Evolutionary conservation across 192 early-diverging fungal genomes (phyloP), one percentile per base, ranked within the genome.

Genomic region (Glomus cerebriforme): DNA sequence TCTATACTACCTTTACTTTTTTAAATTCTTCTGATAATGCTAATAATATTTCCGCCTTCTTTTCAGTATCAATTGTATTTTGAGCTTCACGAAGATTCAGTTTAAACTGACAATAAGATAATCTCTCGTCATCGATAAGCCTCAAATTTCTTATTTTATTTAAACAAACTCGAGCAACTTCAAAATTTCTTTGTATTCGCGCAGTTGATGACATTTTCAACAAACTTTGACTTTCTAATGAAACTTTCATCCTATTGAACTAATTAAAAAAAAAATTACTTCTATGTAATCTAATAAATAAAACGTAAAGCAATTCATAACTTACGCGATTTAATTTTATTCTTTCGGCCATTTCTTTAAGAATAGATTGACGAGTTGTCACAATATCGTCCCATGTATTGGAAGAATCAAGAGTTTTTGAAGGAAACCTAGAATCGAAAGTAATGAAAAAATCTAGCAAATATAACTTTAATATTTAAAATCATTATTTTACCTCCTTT

Each of bases 161-260:
- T n/a, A 88, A 76, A 71, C 87, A 89, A 7, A 83, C 77, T 7
- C 79, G 78, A n/a, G 92, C 89, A 2, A 92, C 88, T 34, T 76
- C 79, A 79, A 89, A 88, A 72, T 89, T 87, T 3, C 84, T 80
- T 79, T 93, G 92, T 2, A 86, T 75, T 31, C 85, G 81, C 1
- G 92, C 91, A n/a, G 91, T 91, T 19, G 86, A 82, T 1, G 84
- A 79, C 82, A 92, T 88, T 59, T 78, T 59, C 59, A 82, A 79
- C 49, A 81, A 81, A 27, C 81, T 79, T 15, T 80, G 35, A 35
- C 83, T 81, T 15, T 68, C 66, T 3, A 68, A 35, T 68, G 31
- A 39, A 39, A 8, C n/a, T 68, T 68, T 68, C 19, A 39, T 78
- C 64, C 65, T 72, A 32, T 79, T 71, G 47, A 80, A 74, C 83